phyloP scores from a whole-genome alignment of 176 grass and related monocot species.

The Juncus inflexus region DNA sequence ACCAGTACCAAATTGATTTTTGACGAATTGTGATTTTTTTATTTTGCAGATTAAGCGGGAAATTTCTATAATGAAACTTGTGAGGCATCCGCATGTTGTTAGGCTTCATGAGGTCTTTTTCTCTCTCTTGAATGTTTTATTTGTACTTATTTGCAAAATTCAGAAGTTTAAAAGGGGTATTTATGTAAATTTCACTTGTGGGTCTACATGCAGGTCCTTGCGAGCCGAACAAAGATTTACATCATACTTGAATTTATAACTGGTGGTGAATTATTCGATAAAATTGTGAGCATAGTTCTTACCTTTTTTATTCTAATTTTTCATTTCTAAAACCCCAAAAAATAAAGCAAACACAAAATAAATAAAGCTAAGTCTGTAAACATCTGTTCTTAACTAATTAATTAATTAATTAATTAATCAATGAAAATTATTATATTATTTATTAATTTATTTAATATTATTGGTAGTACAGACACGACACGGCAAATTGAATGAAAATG shows the following conservation, averaged over 20 bases:
- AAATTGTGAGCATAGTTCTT: slow-evolving; percentile 59
- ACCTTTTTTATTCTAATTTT: slow-evolving; percentile 24
- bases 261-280: slow-evolving; percentile 94
- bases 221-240: slow-evolving; percentile 94
- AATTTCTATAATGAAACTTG: slow-evolving; percentile 99
- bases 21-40: neutral
- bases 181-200: slow-evolving; percentile 42
- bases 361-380: too few relatives aligned
- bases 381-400: neutral
- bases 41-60: slow-evolving; percentile 88
- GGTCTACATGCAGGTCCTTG: slow-evolving; percentile 88
- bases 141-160: too few relatives aligned
- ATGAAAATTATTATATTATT: too few relatives aligned
- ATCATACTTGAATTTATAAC: slow-evolving; percentile 98
- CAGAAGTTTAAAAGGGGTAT: too few relatives aligned
- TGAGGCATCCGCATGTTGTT: slow-evolving; percentile 94
- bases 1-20: slow-evolving; percentile 2
- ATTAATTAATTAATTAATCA: too few relatives aligned
- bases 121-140: too few relatives aligned
- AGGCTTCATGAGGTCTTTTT: slow-evolving; percentile 58
- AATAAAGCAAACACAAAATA: too few relatives aligned
- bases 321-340: too few relatives aligned
- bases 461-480: slow-evolving; percentile 52
- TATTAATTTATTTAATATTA: slow-evolving; percentile 21
- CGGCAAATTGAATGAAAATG: slow-evolving; percentile 80